Evolutionary conservation across 2,329 filamentous ascomycete species (phyloP).

Genomic region (Rugonectria rugulosa): DNA sequence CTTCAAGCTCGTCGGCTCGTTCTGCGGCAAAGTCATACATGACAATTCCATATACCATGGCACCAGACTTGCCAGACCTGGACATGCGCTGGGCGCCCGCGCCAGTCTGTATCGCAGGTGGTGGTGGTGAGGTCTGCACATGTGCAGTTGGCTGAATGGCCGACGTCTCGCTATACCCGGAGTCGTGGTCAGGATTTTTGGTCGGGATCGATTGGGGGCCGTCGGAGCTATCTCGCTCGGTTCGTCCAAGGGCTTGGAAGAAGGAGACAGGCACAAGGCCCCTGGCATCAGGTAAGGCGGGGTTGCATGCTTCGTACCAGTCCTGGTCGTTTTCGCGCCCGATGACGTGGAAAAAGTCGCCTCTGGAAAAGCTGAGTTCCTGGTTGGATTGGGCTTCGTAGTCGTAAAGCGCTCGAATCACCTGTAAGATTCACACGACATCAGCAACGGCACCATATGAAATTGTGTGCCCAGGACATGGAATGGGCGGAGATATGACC

Average conservation of each 20-base stretch:
- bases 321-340: slow-evolving; percentile 91
- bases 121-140: slow-evolving; percentile 17
- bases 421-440: slow-evolving; percentile 58
- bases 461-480: slow-evolving; percentile 20
- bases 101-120: slow-evolving; percentile 23
- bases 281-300: slow-evolving; percentile 82
- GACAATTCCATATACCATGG: slow-evolving; percentile 96
- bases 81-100: slow-evolving; percentile 54
- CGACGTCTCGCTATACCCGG: slow-evolving; percentile 70
- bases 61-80: slow-evolving; percentile 66
- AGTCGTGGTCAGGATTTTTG: slow-evolving; percentile 83
- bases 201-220: slow-evolving; percentile 55
- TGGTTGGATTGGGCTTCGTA: slow-evolving; percentile 80
- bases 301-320: slow-evolving; percentile 99
- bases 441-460: slow-evolving; percentile 29
- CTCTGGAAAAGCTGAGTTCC: slow-evolving; percentile 89
- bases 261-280: slow-evolving; percentile 93
- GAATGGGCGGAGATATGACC: slow-evolving; percentile 26
- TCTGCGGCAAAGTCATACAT: slow-evolving; percentile 97
- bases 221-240: slow-evolving; percentile 85
- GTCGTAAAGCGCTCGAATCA: slow-evolving; percentile 96
- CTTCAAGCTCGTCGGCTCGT: slow-evolving; percentile 93
- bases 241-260: slow-evolving; percentile 92
- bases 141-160: slow-evolving; percentile 36
- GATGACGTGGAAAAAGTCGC: slow-evolving; percentile 98